Evolutionary conservation across 805 yeast genomes (phyloP), one percentile per base, ranked within the genome.

Genomic region (Hanseniaspora occidentalis): DNA sequence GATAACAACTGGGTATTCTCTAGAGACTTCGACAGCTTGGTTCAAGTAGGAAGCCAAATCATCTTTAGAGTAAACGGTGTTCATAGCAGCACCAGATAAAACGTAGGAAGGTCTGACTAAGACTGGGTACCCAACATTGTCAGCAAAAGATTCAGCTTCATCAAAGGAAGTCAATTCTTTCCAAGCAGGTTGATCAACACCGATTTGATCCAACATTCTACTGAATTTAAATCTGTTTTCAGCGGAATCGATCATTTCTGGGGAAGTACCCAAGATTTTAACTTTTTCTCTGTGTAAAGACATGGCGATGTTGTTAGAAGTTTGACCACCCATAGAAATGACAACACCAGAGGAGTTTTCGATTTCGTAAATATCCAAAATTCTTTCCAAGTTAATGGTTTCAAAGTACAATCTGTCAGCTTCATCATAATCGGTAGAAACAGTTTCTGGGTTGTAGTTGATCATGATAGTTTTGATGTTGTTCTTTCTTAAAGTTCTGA

Each of bases 181-280:
- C 98, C 98, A 89, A 48, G 83, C 83, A 34, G 98, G 98, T 70
- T 89, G 98, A 64, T 86, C 97, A 52, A 89, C 83, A 27, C 80
- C 80, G 57, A 92, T 85, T 36, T 92, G 78, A 63, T 89, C 97
- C 57, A 92, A 72, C 54, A 89, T 89, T 40, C 85, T 79, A 17
- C 96, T 88, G 67, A 89, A 89, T 69, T 89, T 92, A 69, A 89
- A 96, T 69, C 98, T 85, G 65, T 92, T 95, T 70, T 89, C 98
- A 46, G 98, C 98, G 62, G 78, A 82, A 65, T 89, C 98, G 54
- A 89, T 89, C 60, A 85, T 94, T 60, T 76, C 80, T 40, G 98
- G 98, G 59, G 82, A 71, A 38, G 98, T 89, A 60, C 98, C 98
- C 47, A 92, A 70, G 36, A 89, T 84, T 43, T 80, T 77, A 51